Conservation (phyloP, 345 rosid species). For the Hypericum perforatum region DNA sequence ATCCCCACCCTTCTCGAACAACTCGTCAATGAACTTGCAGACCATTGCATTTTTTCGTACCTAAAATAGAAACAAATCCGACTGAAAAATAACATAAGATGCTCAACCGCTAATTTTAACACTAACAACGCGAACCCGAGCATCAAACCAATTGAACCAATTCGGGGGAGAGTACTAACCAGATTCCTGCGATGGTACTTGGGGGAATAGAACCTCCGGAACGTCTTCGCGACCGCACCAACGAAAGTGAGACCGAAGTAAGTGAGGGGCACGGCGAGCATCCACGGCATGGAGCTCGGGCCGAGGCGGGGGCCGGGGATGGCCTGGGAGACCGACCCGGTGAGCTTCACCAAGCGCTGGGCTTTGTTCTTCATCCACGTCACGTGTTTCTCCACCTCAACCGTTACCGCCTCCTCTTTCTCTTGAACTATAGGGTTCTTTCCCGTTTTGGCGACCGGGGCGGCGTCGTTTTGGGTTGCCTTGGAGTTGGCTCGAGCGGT, state of each 20-base stretch:
- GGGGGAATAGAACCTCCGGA: slow-evolving; percentile 64
- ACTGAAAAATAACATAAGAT: neutral
- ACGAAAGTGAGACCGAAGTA: slow-evolving; percentile 65
- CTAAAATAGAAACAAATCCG: slow-evolving; percentile 20
- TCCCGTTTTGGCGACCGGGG: slow-evolving; percentile 22
- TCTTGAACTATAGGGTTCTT: slow-evolving; percentile 11
- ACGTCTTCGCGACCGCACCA: slow-evolving; percentile 73
- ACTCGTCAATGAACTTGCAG: slow-evolving; percentile 61
- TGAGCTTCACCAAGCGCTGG: slow-evolving; percentile 78
- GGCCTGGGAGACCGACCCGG: slow-evolving; percentile 84
- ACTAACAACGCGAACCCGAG: neutral
- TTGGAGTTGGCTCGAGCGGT: neutral
- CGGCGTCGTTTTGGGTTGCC: neutral
- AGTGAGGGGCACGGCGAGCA: slow-evolving; percentile 76
- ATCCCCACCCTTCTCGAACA: slow-evolving; percentile 45
- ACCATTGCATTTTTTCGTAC: slow-evolving; percentile 73
- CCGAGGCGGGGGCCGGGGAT: slow-evolving; percentile 96
- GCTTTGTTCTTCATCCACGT: slow-evolving; percentile 96
- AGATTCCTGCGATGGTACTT: slow-evolving; percentile 51
- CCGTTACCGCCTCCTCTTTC: slow-evolving; percentile 25
- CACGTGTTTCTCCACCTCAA: slow-evolving; percentile 82
- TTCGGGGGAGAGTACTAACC: slow-evolving; percentile 28
- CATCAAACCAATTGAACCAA: neutral
- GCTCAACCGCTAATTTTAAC: neutral
- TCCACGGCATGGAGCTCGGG: slow-evolving; percentile 80